Evolutionary conservation across 306 rosid species (phyloP).

Genomic region (Rosa chinensis): DNA sequence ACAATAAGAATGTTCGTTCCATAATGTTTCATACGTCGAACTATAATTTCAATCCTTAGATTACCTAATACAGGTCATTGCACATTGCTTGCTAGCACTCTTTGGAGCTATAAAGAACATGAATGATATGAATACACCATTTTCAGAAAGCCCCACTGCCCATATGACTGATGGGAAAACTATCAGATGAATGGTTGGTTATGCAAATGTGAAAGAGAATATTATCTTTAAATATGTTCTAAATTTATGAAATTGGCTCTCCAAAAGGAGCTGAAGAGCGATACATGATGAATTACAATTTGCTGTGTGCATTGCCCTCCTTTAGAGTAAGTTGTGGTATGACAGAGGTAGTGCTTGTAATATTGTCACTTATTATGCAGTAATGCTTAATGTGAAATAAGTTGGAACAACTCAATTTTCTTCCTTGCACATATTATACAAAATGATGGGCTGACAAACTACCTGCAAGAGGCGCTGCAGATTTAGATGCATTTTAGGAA

Average conservation of each 20-base stretch:
- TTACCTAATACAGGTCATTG: background rate
- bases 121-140: background rate
- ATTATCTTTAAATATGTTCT: background rate
- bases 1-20: conserved; percentile 21
- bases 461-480: conserved; percentile 98
- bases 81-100: background rate
- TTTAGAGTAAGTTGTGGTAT: background rate
- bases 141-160: background rate
- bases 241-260: background rate
- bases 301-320: background rate
- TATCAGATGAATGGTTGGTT: background rate
- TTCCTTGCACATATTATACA: background rate
- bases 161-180: background rate
- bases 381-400: background rate
- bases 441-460: conserved; percentile 23
- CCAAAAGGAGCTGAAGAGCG: background rate
- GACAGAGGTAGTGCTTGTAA: background rate
- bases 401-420: background rate
- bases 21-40: conserved; percentile 18
- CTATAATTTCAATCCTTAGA: conserved; percentile 4
- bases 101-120: background rate
- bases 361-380: background rate
- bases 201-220: no score
- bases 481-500: conserved; percentile 89
- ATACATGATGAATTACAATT: background rate